Percentiles rank a stretch among this genome's conserved stretches.
Evolutionary conservation across 352 stramenopile genomes (phyloP).

Genomic region (Pythium aristosporum): DNA sequence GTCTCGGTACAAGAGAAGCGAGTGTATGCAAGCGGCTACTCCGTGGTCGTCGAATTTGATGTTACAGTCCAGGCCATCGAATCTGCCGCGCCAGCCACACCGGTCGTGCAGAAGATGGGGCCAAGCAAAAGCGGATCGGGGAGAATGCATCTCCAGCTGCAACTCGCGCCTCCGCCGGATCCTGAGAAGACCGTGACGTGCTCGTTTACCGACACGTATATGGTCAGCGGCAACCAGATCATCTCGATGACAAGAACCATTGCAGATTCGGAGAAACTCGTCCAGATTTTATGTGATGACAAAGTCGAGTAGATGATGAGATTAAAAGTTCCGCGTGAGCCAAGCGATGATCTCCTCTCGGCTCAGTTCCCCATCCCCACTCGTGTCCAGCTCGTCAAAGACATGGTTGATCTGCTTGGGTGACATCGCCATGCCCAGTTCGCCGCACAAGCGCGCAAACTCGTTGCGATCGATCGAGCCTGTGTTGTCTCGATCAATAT

Average conservation of each 20-base stretch:
- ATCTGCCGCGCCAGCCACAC: constrained; percentile 13
- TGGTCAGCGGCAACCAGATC: constrained; percentile 71
- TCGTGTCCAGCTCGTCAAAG: constrained; percentile 62
- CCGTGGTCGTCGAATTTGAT: constrained; percentile 78
- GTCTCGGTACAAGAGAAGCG: constrained; percentile 57
- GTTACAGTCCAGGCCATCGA: constrained; percentile 55
- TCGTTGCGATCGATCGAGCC: constrained; percentile 63
- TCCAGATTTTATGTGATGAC: constrained; percentile 60
- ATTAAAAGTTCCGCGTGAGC: constrained; percentile 43
- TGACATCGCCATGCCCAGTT: constrained; percentile 67
- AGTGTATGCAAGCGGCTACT: constrained; percentile 69
- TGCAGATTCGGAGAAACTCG: constrained; percentile 74
- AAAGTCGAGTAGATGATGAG: constrained; percentile 23
- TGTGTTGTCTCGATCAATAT: constrained; percentile 59
- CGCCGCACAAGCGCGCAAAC: constrained; percentile 61
- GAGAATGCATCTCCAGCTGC: constrained; percentile 28
- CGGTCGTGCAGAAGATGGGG: constrained; percentile 1
- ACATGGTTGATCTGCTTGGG: constrained; percentile 52
- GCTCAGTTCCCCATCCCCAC: constrained; percentile 56
- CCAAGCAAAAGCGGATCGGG: not conserved
- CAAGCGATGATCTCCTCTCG: constrained; percentile 59
- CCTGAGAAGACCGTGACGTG: constrained; percentile 45
- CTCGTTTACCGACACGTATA: constrained; percentile 74
- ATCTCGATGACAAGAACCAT: constrained; percentile 80
- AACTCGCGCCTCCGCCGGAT: constrained; percentile 14